Conservation (phyloP, 768 basidiomycete genomes). For the Collybia nuda region DNA sequence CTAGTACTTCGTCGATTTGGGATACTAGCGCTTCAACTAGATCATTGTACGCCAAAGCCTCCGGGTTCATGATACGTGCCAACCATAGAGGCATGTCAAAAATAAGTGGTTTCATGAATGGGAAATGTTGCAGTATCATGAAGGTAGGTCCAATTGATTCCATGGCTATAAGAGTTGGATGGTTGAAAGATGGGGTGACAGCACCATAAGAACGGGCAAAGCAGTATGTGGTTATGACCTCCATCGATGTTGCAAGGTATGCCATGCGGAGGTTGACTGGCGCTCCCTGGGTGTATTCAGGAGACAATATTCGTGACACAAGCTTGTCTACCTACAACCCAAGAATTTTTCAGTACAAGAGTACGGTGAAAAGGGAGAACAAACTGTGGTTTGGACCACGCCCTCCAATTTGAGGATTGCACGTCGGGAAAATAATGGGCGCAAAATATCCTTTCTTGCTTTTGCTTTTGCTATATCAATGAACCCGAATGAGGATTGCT, state of each 20-base stretch:
- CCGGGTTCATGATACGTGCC: constrained; percentile 10
- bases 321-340: constrained; percentile 21
- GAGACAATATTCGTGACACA: constrained; percentile 9
- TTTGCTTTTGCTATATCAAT: constrained; percentile 23
- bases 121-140: constrained; percentile 18
- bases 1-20: constrained; percentile 25
- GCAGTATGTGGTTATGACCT: constrained; percentile 31
- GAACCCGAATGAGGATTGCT: constrained; percentile 25
- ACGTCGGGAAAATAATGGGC: constrained; percentile 32
- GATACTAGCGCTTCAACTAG: constrained; percentile 11
- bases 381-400: constrained; percentile 24
- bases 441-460: constrained; percentile 24
- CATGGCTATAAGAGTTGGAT: constrained; percentile 22
- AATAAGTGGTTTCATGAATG: constrained; percentile 14
- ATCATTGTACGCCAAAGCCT: constrained; percentile 13
- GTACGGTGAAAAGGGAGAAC: not conserved
- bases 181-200: constrained; percentile 21
- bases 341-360: not conserved
- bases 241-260: constrained; percentile 24
- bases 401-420: constrained; percentile 28
- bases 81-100: constrained; percentile 16
- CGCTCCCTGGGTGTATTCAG: not conserved
- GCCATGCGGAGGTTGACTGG: constrained; percentile 22
- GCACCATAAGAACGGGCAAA: constrained; percentile 25
- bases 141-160: constrained; percentile 8